These are phyloP conservation scores for Schizosaccharomyces pombe DNA, from an alignment of 805 yeast genomes.

Conservation along the genomic window DNA sequence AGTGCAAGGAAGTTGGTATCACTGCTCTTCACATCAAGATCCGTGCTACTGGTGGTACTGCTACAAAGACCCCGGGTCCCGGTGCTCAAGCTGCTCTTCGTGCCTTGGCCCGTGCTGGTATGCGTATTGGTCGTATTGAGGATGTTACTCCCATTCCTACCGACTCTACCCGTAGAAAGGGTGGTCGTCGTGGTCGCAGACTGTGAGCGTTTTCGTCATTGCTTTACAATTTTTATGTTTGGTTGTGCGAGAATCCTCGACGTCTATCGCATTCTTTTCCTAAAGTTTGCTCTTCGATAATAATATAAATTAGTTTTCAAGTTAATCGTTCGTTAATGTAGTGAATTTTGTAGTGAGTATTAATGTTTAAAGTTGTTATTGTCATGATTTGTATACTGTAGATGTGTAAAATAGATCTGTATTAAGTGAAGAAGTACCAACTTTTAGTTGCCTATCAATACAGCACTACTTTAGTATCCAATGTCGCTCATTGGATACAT, in stretches of 20 bases:
- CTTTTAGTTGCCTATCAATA: too few species aligned
- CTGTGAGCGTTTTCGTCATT: conserved; percentile 25
- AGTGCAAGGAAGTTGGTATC: conserved; percentile 98
- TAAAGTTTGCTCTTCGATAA: too few species aligned
- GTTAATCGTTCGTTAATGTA: too few species aligned
- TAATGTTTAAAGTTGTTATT: too few species aligned
- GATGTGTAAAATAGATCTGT: too few species aligned
- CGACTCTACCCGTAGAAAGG: conserved; percentile 98
- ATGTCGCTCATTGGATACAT: too few species aligned
- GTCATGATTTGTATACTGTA: too few species aligned
- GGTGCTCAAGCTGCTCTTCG: conserved; percentile 97
- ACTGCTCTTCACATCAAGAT: conserved; percentile 98
- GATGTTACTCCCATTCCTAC: conserved; percentile 99
- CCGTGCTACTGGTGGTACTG: conserved; percentile 99
- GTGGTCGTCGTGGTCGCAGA: conserved; percentile 99
- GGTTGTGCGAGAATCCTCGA: background rate
- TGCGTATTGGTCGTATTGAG: conserved; percentile 98
- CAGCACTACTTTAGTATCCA: too few species aligned
- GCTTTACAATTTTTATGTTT: background rate
- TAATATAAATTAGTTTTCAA: too few species aligned
- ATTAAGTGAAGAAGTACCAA: too few species aligned
- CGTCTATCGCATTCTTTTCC: background rate
- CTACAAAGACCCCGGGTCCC: conserved; percentile 86
- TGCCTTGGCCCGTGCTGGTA: conserved; percentile 97
- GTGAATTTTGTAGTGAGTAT: too few species aligned